Evolutionary conservation across 371 early-diverging fungal genomes (phyloP).

Genomic region (Chytridium lagenaria): DNA sequence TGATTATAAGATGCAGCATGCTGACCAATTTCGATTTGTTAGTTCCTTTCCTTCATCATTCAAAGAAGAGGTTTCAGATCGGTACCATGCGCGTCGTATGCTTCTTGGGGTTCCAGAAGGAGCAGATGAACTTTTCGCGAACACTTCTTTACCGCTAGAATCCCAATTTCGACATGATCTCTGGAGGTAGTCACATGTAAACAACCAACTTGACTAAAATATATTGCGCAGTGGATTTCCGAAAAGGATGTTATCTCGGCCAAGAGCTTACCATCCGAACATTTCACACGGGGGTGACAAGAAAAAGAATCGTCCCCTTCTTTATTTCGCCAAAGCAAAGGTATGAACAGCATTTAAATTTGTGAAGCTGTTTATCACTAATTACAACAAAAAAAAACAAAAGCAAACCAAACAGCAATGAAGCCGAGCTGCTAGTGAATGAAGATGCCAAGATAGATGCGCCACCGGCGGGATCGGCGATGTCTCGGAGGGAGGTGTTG

Average conservation of each 20-base stretch:
- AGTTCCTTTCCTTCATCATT: constrained; percentile 53
- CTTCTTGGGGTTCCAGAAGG: constrained; percentile 91
- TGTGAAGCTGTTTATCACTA: not conserved
- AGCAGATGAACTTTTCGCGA: constrained; percentile 74
- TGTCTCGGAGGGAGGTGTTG: constrained; percentile 1
- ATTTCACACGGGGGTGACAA: constrained; percentile 91
- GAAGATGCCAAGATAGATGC: constrained; percentile 43
- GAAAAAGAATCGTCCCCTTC: constrained; percentile 91
- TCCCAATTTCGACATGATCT: constrained; percentile 90
- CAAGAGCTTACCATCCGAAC: constrained; percentile 97
- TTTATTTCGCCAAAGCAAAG: constrained; percentile 34
- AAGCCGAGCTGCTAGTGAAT: not conserved
- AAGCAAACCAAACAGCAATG: constrained; percentile 48
- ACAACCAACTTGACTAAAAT: not conserved
- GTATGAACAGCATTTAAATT: too few species aligned
- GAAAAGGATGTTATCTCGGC: constrained; percentile 97
- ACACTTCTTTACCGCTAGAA: constrained; percentile 82
- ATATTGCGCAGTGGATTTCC: constrained; percentile 77
- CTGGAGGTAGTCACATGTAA: constrained; percentile 65
- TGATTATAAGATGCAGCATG: not conserved
- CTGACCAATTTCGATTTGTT: not conserved
- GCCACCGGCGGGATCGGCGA: constrained; percentile 12
- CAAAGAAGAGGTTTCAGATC: constrained; percentile 47
- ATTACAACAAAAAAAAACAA: constrained; percentile 49
- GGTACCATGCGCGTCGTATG: constrained; percentile 83